phyloP scores from a whole-genome alignment of 2,329 filamentous ascomycete genomes.

The Didymellaceae sp. region DNA sequence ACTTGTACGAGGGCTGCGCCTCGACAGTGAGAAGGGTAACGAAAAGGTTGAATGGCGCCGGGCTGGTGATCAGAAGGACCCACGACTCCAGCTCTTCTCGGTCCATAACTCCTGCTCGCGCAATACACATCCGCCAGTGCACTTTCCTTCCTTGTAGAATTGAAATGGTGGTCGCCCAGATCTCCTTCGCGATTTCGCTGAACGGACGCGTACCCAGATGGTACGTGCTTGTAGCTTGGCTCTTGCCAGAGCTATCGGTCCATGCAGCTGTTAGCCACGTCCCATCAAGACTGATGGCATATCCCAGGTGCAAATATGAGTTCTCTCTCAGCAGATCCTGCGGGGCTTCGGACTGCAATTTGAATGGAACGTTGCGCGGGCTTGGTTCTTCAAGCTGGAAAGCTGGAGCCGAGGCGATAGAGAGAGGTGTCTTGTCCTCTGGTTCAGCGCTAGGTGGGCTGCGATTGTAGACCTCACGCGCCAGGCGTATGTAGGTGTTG shows the following conservation, averaged over 20 bases:
- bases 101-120: conserved; percentile 73
- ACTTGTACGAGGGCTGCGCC: conserved; percentile 67
- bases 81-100: conserved; percentile 64
- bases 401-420: conserved; percentile 67
- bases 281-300: conserved; percentile 75
- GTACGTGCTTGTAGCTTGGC: conserved; percentile 76
- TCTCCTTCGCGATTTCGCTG: conserved; percentile 71
- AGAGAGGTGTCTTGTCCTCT: conserved; percentile 54
- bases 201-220: conserved; percentile 70
- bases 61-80: conserved; percentile 45
- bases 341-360: conserved; percentile 70
- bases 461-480: conserved; percentile 79
- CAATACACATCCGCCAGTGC: conserved; percentile 78
- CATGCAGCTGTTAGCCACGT: conserved; percentile 81
- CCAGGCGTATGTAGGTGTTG: conserved; percentile 66
- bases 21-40: conserved; percentile 68
- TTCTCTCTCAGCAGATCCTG: conserved; percentile 78
- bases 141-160: conserved; percentile 73
- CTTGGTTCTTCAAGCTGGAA: conserved; percentile 74
- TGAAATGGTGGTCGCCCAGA: conserved; percentile 80
- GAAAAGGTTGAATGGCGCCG: conserved; percentile 47
- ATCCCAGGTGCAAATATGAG: conserved; percentile 80
- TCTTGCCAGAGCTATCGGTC: conserved; percentile 78
- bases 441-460: conserved; percentile 60
- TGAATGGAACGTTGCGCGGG: conserved; percentile 77